Percentiles rank a stretch among this genome's conserved stretches.
Evolutionary conservation across 371 early-diverging fungal genomes (phyloP).

Genomic region (Entomophthora muscae): DNA sequence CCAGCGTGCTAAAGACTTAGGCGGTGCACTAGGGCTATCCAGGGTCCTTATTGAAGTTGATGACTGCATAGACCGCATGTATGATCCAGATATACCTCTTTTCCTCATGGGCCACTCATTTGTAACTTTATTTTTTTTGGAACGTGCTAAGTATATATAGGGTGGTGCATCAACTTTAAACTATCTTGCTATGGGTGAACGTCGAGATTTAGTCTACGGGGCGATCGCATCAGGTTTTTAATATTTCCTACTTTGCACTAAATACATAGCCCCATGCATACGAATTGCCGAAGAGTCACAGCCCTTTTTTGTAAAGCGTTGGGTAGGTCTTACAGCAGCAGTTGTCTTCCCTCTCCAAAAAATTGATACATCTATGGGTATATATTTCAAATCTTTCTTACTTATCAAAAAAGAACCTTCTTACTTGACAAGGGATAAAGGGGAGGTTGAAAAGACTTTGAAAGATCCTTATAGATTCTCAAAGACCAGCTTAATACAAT

Average conservation of each 20-base stretch:
- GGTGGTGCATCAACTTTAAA: slow-evolving; percentile 35
- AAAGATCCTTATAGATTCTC: neutral
- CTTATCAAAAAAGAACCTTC: neutral
- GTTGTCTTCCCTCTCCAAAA: neutral
- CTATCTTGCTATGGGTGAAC: slow-evolving; percentile 21
- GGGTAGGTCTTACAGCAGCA: neutral
- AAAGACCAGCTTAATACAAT: neutral
- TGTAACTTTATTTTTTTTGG: slow-evolving; percentile 15
- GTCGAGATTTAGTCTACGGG: slow-evolving; percentile 22
- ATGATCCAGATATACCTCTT: slow-evolving; percentile 23
- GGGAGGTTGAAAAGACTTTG: neutral
- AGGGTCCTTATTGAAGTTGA: slow-evolving; percentile 28
- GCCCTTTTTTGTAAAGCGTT: neutral
- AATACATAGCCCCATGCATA: neutral
- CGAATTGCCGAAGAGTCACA: neutral
- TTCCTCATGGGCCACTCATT: slow-evolving; percentile 46
- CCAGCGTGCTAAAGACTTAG: slow-evolving; percentile 24
- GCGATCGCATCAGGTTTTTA: slow-evolving; percentile 21
- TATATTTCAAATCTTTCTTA: neutral
- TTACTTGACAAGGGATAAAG: neutral
- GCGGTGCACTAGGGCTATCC: slow-evolving; percentile 29
- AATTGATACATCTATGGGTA: neutral
- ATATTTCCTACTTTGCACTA: neutral
- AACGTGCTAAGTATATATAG: slow-evolving; percentile 11
- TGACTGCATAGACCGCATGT: slow-evolving; percentile 21